Base-by-base conservation (phyloP, 2,329 filamentous ascomycete species). In the Penicillium psychrosexuale region DNA sequence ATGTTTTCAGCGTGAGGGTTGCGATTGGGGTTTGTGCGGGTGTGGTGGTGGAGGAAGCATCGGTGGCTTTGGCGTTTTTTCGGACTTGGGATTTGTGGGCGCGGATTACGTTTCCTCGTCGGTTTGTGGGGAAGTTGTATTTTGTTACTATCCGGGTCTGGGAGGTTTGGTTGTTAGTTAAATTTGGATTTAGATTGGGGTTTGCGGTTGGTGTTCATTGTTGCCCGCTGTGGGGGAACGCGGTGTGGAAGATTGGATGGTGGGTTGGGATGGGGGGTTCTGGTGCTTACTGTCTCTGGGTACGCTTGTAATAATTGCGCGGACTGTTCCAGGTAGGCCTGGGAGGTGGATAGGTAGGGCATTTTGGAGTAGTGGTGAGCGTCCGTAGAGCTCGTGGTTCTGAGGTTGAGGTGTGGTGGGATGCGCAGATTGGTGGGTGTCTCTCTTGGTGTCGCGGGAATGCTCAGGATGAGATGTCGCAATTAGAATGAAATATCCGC, bases 291-390 rank as follows among this genome's bases (percentile, higher is more conserved):
- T 38, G 89, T 91, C 33, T 84, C 84, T 4, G 94, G 94, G 45
- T 90, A 86, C 53, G 94, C 93, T 76, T 94, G 84, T 51, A 99
- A 80, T 55, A 99, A 86, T 57, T 92, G 84, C 17, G 86, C 80
- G 13, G 93, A 96, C 75, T 97, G 89, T 66, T 88, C 86, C 63
- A 97, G 89, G 89, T 91, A 99, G 77, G 92, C 88, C 75, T 96
- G 87, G 74, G 89, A 89, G 55, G 90, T 91, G 48, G 82, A 78
- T 71, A 96, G 85, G 72, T 89, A 86, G 3, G 89, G 87, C 92
- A 96, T 96, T 54, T 77, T 56, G 48, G 24, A 36, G 44, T 52
- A 5, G 39, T 54, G 46, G 56, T 51, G 53, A 59, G 58, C 57
- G 48, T 51, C 24, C 49, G 51, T 55, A 53, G 61, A 55, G 59